phyloP scores from a whole-genome alignment of 192 early-diverging fungal genomes.

The Entomortierella lignicola region DNA sequence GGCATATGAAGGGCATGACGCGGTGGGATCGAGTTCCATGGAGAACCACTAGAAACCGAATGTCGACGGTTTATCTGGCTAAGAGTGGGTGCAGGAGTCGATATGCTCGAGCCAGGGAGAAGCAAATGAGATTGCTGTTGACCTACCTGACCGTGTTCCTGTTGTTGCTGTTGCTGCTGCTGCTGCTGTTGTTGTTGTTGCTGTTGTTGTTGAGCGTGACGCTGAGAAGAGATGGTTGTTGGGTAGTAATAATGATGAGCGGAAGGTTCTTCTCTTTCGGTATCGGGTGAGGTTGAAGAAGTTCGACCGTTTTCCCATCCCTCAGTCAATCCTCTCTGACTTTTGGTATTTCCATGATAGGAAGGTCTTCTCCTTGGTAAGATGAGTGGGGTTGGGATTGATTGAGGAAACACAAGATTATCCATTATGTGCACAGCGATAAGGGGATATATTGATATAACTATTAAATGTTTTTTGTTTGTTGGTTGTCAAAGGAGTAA shows the following conservation, averaged over 20 bases:
- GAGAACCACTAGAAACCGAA: conserved; percentile 19
- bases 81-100: not conserved
- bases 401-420: not conserved
- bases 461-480: too few relatives aligned
- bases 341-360: not conserved
- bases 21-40: conserved; percentile 23
- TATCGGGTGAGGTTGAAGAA: not conserved
- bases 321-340: not conserved
- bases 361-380: conserved; percentile 3
- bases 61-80: conserved; percentile 16
- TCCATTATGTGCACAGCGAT: not conserved
- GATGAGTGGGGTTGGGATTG: conserved; percentile 1
- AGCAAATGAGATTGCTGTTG: not conserved
- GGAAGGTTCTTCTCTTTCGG: not conserved
- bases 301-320: not conserved
- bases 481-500: too few relatives aligned
- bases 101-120: not conserved
- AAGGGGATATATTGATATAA: too few relatives aligned
- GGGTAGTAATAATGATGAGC: conserved; percentile 5
- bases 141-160: not conserved
- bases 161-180: not conserved
- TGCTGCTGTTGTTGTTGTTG: not conserved
- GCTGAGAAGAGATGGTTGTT: not conserved
- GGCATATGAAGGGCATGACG: conserved; percentile 45
- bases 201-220: not conserved